phyloP scores from a whole-genome alignment of 495 filamentous ascomycete genomes.

The Xylaria nigripes region DNA sequence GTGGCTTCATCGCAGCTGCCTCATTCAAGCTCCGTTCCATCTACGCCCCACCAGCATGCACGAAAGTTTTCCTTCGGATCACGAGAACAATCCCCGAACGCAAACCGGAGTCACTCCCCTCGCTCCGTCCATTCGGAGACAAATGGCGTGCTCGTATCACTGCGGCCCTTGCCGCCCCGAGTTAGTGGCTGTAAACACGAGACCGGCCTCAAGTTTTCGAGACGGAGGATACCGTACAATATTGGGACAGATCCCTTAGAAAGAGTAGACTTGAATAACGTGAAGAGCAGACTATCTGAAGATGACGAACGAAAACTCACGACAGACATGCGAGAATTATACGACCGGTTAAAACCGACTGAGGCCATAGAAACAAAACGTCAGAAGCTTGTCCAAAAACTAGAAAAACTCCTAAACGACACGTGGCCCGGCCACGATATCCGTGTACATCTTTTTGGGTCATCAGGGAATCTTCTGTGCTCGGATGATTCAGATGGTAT shows the following conservation, averaged over 20 bases:
- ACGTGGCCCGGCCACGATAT: slow-evolving; percentile 91
- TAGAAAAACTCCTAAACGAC: slow-evolving; percentile 76
- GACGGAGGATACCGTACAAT: slow-evolving; percentile 81
- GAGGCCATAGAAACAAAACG: slow-evolving; percentile 68
- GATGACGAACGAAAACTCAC: slow-evolving; percentile 72
- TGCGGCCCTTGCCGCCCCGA: slow-evolving; percentile 45
- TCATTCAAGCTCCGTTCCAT: slow-evolving; percentile 87
- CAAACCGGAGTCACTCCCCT: slow-evolving; percentile 70
- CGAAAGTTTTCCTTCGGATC: slow-evolving; percentile 77
- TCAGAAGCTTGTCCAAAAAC: slow-evolving; percentile 67
- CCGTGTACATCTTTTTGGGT: slow-evolving; percentile 88
- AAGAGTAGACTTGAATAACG: slow-evolving; percentile 57
- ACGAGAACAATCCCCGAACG: slow-evolving; percentile 76
- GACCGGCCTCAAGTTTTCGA: slow-evolving; percentile 40
- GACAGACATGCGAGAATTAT: slow-evolving; percentile 73
- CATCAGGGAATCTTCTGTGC: slow-evolving; percentile 89
- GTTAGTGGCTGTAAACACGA: slow-evolving; percentile 73
- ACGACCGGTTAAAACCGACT: slow-evolving; percentile 76
- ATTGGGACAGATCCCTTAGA: slow-evolving; percentile 69
- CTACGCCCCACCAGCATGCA: slow-evolving; percentile 84
- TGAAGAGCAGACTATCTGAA: slow-evolving; percentile 54
- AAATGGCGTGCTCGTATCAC: slow-evolving; percentile 59
- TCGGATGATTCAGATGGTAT: slow-evolving; percentile 94
- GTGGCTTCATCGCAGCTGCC: slow-evolving; percentile 22
- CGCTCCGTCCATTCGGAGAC: slow-evolving; percentile 86